These are phyloP conservation scores for Plasmodium blacklocki DNA, from an alignment of 169 alveolate genomes.

Conservation along the genomic window DNA sequence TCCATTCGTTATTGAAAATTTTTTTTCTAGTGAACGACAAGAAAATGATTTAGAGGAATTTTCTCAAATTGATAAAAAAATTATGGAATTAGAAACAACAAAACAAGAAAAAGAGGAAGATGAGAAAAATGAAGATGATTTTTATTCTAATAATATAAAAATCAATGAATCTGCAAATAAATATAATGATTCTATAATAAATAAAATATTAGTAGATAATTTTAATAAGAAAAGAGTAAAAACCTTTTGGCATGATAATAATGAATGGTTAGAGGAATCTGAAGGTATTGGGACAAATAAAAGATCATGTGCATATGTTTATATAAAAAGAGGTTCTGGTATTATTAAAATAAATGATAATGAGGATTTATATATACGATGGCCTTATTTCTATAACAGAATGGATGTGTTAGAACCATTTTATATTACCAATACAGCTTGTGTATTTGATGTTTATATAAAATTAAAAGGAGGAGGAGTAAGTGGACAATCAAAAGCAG, in stretches of 20 bases:
- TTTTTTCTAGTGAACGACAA: conserved; percentile 75
- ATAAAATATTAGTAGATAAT: conserved; percentile 24
- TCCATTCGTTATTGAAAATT: conserved; percentile 85
- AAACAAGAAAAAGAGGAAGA: conserved; percentile 19
- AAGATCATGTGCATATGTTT: conserved; percentile 87
- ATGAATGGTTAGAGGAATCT: conserved; percentile 85
- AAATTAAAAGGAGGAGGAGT: conserved; percentile 88
- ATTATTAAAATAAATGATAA: conserved; percentile 83
- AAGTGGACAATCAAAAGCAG: conserved; percentile 90
- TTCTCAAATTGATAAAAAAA: conserved; percentile 28
- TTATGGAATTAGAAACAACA: conserved; percentile 18
- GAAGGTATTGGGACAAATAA: conserved; percentile 89
- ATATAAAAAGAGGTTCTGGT: conserved; percentile 87
- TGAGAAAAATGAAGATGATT: background rate
- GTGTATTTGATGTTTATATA: conserved; percentile 87
- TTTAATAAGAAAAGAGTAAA: conserved; percentile 71
- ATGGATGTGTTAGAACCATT: conserved; percentile 90
- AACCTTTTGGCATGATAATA: conserved; percentile 82
- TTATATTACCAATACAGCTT: conserved; percentile 84
- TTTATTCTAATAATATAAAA: background rate
- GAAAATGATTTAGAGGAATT: conserved; percentile 61
- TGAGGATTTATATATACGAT: conserved; percentile 87
- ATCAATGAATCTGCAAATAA: conserved; percentile 28
- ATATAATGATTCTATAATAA: conserved; percentile 2
- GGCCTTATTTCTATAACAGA: conserved; percentile 90